Base-by-base conservation (phyloP, 208 protist genomes). In the Wallacemonas sp. region DNA sequence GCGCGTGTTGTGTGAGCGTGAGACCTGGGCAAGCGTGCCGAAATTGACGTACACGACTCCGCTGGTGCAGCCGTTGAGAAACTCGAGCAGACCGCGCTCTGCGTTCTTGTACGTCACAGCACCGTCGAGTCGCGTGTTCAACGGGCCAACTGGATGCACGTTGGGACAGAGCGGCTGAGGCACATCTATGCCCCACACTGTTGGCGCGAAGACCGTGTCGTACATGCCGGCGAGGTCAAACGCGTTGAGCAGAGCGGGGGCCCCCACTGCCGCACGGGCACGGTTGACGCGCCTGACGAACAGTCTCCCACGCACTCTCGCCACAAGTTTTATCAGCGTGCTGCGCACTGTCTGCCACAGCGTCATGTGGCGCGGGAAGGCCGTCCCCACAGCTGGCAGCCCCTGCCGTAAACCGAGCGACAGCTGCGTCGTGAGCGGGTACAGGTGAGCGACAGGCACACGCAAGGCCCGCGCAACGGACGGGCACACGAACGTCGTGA, bases 11-110 rank as follows among this genome's bases (percentile, higher is more conserved):
- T 73, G 36, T 15, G 33, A 15, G 10, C 34, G 57, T 27, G 44
- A 55, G n/a, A 72, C 66, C 21, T 50, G 39, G 29, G 63, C 44
- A n/a, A 81, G 38, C 1, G 76, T 83, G 36, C 81, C 76, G 65
- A 81, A 81, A 65, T 87, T 81, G 24, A 76, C 73, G 67, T 87
- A 87, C 26, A 87, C 17, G 22, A 71, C 73, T 15, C 81, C 81
- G 24, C 66, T 45, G 12, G 45, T 30, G 55, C 76, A 83, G 5
- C 53, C 12, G 60, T 78, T 58, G 19, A 87, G 70, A 64, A 87
- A 83, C 10, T 24, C 21, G 4, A 66, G 33, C 5, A 83, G 66
- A 3, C 34, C 32, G 12, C 54, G n/a, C 19, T 63, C 55, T 57
- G 74, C 57, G 12, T 55, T 17, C 3, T 57, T 63, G 38, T 42